Percentiles rank a stretch among this genome's conserved stretches.
phyloP scores from a whole-genome alignment of 495 filamentous ascomycete genomes.

The Penicillium bialowiezense region DNA sequence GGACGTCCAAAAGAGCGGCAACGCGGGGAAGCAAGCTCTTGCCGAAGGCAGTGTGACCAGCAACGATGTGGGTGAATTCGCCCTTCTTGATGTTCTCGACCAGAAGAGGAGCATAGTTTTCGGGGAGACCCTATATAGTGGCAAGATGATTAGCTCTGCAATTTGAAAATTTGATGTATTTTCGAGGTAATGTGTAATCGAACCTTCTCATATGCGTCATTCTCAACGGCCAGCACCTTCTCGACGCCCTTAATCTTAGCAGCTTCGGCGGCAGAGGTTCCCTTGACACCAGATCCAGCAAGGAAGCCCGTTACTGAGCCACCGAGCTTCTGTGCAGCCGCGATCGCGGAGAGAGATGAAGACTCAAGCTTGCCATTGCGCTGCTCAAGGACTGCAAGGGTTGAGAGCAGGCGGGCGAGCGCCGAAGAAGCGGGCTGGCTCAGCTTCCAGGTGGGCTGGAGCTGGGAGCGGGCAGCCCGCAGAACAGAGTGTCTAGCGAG shows the following conservation, averaged over 20 bases:
- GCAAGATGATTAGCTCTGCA: slow-evolving; percentile 2
- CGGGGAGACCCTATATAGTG: slow-evolving; percentile 69
- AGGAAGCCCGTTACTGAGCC: slow-evolving; percentile 83
- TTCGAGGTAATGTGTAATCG: background rate
- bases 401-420: slow-evolving; percentile 74
- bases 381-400: slow-evolving; percentile 90
- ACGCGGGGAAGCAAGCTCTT: slow-evolving; percentile 95
- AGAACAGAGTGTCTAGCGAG: slow-evolving; percentile 43
- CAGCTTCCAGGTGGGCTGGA: slow-evolving; percentile 28
- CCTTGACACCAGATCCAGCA: slow-evolving; percentile 76
- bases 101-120: slow-evolving; percentile 91
- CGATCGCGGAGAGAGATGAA: slow-evolving; percentile 81
- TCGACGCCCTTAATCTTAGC: slow-evolving; percentile 87
- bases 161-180: background rate
- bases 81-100: slow-evolving; percentile 95
- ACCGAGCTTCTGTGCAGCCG: slow-evolving; percentile 82
- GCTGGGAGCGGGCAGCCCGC: slow-evolving; percentile 47
- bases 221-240: slow-evolving; percentile 87
- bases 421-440: slow-evolving; percentile 40
- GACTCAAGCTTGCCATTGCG: slow-evolving; percentile 80
- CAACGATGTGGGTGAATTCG: slow-evolving; percentile 85
- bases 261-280: slow-evolving; percentile 73
- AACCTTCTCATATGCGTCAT: slow-evolving; percentile 89
- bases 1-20: slow-evolving; percentile 87
- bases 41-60: slow-evolving; percentile 91